These are phyloP conservation scores for Blastobotrys attinorum DNA, from an alignment of 805 yeast genomes.

Conservation along the genomic window DNA sequence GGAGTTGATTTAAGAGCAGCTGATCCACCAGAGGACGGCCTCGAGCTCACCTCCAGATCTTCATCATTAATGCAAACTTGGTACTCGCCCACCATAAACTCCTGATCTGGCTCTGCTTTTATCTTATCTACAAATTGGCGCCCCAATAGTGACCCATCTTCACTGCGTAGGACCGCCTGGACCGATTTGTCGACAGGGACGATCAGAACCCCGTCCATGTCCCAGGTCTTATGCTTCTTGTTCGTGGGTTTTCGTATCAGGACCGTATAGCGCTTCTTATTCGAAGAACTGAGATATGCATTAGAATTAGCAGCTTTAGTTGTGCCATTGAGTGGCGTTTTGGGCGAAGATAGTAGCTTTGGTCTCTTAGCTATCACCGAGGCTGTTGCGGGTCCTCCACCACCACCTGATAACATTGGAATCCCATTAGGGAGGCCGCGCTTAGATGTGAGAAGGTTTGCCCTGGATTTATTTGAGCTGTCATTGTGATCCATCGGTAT, in stretches of 20 bases:
- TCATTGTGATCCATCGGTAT: no score
- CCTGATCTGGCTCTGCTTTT: background rate
- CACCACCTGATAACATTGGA: no score
- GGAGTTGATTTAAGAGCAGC: background rate
- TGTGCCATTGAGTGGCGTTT: no score
- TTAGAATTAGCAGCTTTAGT: no score
- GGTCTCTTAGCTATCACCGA: no score
- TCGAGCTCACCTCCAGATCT: background rate
- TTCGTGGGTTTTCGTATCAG: slow-evolving; percentile 65
- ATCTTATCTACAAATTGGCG: slow-evolving; percentile 1
- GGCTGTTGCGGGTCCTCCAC: no score
- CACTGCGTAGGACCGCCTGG: slow-evolving; percentile 12
- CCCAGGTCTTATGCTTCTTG: slow-evolving; percentile 90
- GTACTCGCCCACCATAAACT: background rate
- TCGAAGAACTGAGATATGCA: background rate
- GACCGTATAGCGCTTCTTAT: slow-evolving; percentile 25
- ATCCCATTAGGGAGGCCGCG: no score
- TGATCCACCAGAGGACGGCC: background rate
- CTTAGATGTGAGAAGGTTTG: no score
- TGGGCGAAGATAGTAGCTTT: no score
- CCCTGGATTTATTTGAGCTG: no score
- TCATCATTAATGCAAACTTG: background rate
- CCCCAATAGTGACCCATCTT: slow-evolving; percentile 12
- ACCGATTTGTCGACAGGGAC: slow-evolving; percentile 7
- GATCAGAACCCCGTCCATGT: slow-evolving; percentile 73